Conservation (phyloP, 495 filamentous ascomycete species). For the Penicillium maclennaniae region DNA sequence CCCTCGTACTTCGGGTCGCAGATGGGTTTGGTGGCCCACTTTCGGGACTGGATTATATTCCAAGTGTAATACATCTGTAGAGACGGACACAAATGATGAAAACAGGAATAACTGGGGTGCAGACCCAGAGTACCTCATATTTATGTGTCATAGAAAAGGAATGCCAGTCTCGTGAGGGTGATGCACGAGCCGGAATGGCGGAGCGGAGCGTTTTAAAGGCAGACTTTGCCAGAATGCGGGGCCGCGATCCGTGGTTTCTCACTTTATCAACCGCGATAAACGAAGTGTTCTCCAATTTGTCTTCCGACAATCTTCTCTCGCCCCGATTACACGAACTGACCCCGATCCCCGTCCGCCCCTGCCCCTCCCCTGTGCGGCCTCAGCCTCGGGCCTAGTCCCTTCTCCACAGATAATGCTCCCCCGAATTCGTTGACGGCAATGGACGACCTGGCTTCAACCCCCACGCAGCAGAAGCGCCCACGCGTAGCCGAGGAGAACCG, state of each 20-base stretch:
- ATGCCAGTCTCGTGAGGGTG: neutral
- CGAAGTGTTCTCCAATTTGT: constrained; percentile 5
- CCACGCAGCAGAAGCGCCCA: constrained; percentile 39
- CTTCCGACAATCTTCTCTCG: neutral
- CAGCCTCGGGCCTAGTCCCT: constrained; percentile 2
- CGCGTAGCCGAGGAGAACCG: constrained; percentile 48
- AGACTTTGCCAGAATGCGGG: constrained; percentile 22
- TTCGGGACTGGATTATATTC: neutral
- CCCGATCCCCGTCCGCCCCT: neutral
- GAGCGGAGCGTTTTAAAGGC: neutral
- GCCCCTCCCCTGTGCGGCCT: neutral
- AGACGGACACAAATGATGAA: neutral
- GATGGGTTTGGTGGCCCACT: neutral
- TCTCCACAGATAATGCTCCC: constrained; percentile 27
- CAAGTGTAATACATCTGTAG: neutral
- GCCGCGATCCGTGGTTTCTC: constrained; percentile 7
- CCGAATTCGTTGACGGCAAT: constrained; percentile 24
- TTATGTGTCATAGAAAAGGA: neutral
- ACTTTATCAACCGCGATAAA: constrained; percentile 16
- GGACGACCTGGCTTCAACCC: constrained; percentile 26
- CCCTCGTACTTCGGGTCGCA: neutral
- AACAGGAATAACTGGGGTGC: too few species aligned
- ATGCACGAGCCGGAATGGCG: neutral
- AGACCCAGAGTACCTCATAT: neutral
- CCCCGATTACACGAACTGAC: neutral